These are phyloP conservation scores for Dactylis glomerata DNA, from an alignment of 176 grass and related monocot species.

Conservation along the genomic window DNA sequence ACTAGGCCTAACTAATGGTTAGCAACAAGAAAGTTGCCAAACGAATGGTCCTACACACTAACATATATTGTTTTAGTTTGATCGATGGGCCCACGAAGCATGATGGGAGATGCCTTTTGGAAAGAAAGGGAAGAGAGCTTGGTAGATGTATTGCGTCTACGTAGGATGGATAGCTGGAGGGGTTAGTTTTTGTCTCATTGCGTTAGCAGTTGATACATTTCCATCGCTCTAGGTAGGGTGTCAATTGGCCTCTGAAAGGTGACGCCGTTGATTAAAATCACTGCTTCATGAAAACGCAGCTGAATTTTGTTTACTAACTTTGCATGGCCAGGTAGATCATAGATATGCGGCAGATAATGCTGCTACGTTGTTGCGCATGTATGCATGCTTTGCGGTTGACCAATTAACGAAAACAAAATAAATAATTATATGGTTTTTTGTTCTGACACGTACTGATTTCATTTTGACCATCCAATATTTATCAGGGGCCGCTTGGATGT, in stretches of 20 bases:
- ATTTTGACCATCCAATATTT: background rate
- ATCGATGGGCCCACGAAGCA: slow-evolving; percentile 13
- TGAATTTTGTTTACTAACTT: slow-evolving; percentile 19
- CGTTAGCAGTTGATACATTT: slow-evolving; percentile 44
- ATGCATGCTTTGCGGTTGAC: too few species aligned
- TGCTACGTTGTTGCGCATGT: too few species aligned
- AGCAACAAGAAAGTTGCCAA: background rate
- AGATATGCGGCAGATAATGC: slow-evolving; percentile 28
- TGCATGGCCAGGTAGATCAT: slow-evolving; percentile 24
- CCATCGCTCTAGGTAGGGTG: slow-evolving; percentile 42
- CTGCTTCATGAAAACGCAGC: slow-evolving; percentile 4
- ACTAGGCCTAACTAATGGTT: background rate
- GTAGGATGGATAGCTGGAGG: slow-evolving; percentile 4
- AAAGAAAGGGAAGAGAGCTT: background rate
- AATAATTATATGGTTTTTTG: too few species aligned
- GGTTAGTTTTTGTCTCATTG: slow-evolving; percentile 37
- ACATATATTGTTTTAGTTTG: slow-evolving; percentile 16
- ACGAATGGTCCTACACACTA: slow-evolving; percentile 11
- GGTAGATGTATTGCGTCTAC: background rate
- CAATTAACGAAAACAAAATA: too few species aligned
- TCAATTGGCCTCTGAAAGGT: slow-evolving; percentile 26
- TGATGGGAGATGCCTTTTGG: slow-evolving; percentile 30
- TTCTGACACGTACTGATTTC: too few species aligned
- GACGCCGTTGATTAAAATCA: background rate
- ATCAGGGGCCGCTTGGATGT: too few species aligned